Evolutionary conservation across 208 protist genomes (phyloP).

Genomic region (Leishmania lainsoni): DNA sequence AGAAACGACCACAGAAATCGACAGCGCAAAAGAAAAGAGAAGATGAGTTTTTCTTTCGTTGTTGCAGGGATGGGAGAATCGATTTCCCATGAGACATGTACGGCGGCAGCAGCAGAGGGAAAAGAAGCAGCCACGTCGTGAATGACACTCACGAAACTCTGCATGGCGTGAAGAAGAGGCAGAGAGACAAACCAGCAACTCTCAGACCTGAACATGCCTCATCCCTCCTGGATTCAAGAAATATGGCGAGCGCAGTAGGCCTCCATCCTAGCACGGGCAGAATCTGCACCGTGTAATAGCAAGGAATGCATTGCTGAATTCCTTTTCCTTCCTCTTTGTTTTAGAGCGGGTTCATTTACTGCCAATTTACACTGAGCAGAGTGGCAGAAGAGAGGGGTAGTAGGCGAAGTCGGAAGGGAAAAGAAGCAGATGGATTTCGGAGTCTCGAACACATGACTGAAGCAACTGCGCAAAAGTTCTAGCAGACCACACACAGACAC

Average conservation of each 20-base stretch:
- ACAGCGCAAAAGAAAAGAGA: not conserved
- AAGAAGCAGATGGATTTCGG: not conserved
- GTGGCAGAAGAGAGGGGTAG: not conserved
- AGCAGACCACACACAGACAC: too few relatives aligned
- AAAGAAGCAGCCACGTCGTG: not conserved
- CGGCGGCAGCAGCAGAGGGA: not conserved
- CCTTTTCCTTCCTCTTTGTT: not conserved
- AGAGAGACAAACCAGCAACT: not conserved
- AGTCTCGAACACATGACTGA: not conserved
- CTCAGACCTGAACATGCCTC: not conserved
- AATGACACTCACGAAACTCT: not conserved
- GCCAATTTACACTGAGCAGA: not conserved
- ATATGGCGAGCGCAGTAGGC: not conserved
- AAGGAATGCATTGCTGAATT: not conserved
- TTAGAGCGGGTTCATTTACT: not conserved
- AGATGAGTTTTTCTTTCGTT: not conserved
- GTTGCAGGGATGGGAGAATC: not conserved
- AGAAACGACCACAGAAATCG: not conserved
- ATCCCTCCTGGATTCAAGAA: not conserved
- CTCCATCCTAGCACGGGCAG: not conserved
- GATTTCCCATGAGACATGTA: not conserved
- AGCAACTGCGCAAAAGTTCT: not conserved
- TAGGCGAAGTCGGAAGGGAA: not conserved
- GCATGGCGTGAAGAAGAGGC: not conserved
- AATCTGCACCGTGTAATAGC: not conserved